Base-by-base conservation (phyloP, 768 basidiomycete genomes). In the Antrodiella citrinella region DNA sequence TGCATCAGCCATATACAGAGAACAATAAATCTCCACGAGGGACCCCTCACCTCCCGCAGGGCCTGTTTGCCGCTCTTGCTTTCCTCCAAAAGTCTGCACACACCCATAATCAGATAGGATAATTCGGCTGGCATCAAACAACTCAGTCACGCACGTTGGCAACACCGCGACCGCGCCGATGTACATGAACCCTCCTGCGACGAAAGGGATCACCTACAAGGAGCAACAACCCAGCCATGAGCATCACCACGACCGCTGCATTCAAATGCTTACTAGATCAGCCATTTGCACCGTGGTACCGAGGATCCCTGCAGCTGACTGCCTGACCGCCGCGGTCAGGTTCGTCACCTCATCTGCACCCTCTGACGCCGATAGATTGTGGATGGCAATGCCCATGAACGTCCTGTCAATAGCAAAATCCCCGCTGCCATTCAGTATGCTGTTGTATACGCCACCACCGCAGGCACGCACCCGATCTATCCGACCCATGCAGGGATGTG, bases 111-210 rank as follows among this genome's bases (percentile, higher is more conserved):
- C 30, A 35, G 30, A 35, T 35, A 50, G 15, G 10, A 56, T 45
- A 54, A 51, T 38, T 53, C 30, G 55, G 42, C 50, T 18, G 44
- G 51, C 23, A 20, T 13, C 23, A 4, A 12, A n/a, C 38, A 45
- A 39, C 48, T 53, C 41, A 54, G 52, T 22, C 18, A 75, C 86
- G 62, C 75, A 91, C 88, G 86, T 89, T 58, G 91, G 91, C 52
- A 93, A 70, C 53, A 93, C 91, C 44, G 91, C 90, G 50, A 94
- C 92, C 24, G 89, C 88, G 22, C 91, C 92, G 62, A 95, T 93
- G 68, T 93, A 94, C 59, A 95, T 70, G 71, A 94, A 96, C 15
- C 91, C 91, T 55, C 90, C 90, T 26, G 90, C 89, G 42, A 91
- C 89, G 62, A 89, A 90, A 13, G 89, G 88, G 55, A 91, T 90